Evolutionary conservation across 1,284 basidiomycete genomes (phyloP).

Genomic region (Puccinia horiana): DNA sequence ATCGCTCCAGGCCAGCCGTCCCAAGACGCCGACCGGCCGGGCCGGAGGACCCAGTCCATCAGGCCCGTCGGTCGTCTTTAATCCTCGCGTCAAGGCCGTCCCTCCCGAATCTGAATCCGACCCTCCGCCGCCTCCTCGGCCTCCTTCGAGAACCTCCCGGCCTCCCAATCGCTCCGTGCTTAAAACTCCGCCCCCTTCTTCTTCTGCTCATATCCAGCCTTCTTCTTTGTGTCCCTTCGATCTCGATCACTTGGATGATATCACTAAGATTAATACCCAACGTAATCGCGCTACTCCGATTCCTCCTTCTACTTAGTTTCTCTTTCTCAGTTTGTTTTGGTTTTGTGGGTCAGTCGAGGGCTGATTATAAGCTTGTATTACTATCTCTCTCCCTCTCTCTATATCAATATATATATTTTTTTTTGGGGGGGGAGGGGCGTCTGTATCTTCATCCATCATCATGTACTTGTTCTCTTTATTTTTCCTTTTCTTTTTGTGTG

Average conservation of each 20-base stretch:
- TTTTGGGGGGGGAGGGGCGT: too few species aligned
- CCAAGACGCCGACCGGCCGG: not conserved
- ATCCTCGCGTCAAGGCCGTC: constrained; percentile 33
- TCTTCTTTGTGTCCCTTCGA: too few species aligned
- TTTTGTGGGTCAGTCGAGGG: too few species aligned
- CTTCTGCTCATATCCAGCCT: too few species aligned
- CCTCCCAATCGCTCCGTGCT: constrained; percentile 24
- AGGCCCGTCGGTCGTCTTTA: constrained; percentile 20
- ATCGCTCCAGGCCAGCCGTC: not conserved
- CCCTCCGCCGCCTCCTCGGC: constrained; percentile 2
- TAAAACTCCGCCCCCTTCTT: constrained; percentile 9
- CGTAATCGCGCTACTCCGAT: constrained; percentile 31
- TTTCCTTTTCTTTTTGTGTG: too few species aligned
- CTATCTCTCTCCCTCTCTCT: too few species aligned
- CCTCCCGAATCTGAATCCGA: constrained; percentile 19
- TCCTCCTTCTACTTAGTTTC: not conserved
- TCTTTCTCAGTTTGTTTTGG: too few species aligned
- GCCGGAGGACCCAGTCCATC: not conserved
- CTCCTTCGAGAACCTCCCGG: not conserved
- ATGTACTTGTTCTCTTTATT: too few species aligned
- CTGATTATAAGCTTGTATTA: too few species aligned
- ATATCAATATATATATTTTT: too few species aligned
- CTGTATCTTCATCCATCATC: too few species aligned
- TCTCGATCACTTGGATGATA: constrained; percentile 7
- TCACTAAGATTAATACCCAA: constrained; percentile 36